These are phyloP conservation scores for Sclerotinia borealis DNA, from an alignment of 2,329 filamentous ascomycete species.

Conservation along the genomic window DNA sequence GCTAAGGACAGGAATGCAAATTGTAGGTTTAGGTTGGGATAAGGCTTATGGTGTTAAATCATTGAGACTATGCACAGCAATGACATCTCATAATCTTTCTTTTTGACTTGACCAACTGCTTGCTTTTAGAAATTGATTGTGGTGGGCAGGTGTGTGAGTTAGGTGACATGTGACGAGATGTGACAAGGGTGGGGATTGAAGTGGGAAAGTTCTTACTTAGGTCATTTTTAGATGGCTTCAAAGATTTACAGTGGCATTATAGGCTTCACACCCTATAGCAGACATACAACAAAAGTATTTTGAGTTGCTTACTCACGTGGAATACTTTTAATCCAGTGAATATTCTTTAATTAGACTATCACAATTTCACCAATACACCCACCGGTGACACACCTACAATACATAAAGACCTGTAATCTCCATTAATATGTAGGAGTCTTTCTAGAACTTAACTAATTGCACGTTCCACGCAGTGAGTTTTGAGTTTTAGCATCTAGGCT, in stretches of 20 bases:
- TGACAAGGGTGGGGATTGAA: too few relatives aligned
- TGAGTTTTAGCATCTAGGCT: not conserved
- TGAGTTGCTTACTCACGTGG: not conserved
- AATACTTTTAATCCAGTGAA: not conserved
- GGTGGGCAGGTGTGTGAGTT: not conserved
- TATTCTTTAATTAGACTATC: not conserved
- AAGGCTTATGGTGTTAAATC: not conserved
- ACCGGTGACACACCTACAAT: not conserved
- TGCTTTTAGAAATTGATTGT: not conserved
- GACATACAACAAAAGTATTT: not conserved
- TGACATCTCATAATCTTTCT: not conserved
- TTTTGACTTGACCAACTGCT: not conserved
- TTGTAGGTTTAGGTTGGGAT: not conserved
- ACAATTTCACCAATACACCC: not conserved
- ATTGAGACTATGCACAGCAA: not conserved
- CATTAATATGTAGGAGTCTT: fast-evolving
- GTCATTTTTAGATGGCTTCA: too few relatives aligned
- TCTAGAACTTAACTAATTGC: not conserved
- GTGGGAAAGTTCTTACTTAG: too few relatives aligned
- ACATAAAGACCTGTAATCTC: not conserved
- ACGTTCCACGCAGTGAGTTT: not conserved
- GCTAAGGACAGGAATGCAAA: not conserved
- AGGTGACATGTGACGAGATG: not conserved
- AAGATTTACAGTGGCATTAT: too few relatives aligned
- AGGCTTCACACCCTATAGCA: not conserved